These are phyloP conservation scores for Cucumis melo DNA, from an alignment of 306 rosid genomes.

Conservation along the genomic window DNA sequence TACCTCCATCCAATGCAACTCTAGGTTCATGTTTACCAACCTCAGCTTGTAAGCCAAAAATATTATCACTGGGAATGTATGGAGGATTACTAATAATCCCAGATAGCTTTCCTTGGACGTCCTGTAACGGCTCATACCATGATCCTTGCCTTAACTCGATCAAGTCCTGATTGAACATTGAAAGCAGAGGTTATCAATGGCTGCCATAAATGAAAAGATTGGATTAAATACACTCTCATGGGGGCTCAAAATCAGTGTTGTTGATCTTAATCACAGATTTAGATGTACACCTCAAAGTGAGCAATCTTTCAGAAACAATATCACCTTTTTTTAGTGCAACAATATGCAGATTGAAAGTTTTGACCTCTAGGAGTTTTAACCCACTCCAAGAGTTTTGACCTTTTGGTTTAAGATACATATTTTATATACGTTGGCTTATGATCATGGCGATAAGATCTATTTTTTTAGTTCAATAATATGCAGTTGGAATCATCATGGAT, in stretches of 20 bases:
- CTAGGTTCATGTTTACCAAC: constrained; percentile 75
- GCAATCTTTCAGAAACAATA: not conserved
- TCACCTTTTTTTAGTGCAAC: no score
- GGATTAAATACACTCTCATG: not conserved
- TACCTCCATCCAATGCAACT: constrained; percentile 72
- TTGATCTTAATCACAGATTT: not conserved
- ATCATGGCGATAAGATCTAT: no score
- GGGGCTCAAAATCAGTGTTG: not conserved
- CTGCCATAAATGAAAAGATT: not conserved
- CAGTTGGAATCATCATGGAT: no score
- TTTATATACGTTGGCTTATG: no score
- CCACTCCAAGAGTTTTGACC: no score
- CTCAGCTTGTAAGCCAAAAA: constrained; percentile 75
- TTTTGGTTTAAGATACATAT: no score
- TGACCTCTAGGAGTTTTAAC: no score
- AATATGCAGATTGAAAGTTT: no score
- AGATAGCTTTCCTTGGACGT: constrained; percentile 47
- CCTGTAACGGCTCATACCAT: constrained; percentile 73
- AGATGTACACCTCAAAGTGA: not conserved
- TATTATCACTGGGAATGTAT: constrained; percentile 61
- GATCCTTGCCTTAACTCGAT: constrained; percentile 52
- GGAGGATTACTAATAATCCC: constrained; percentile 88
- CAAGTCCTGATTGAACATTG: constrained; percentile 1
- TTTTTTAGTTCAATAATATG: no score
- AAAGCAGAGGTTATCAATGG: not conserved